These are phyloP conservation scores for Lyophyllum semitale DNA, from an alignment of 768 basidiomycete species.

Conservation along the genomic window DNA sequence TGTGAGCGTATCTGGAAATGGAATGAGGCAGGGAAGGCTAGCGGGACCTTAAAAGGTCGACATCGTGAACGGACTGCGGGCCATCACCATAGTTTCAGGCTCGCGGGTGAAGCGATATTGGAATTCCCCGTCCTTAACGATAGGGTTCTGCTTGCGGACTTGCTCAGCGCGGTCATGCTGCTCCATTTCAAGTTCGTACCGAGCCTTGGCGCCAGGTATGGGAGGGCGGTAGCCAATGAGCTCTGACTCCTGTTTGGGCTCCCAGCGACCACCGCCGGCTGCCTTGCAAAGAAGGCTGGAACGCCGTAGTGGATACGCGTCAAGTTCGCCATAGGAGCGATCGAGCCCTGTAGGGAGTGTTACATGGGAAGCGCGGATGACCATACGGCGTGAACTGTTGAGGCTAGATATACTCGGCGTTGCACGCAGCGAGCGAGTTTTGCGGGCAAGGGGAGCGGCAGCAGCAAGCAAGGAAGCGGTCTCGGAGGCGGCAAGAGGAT, in stretches of 20 bases:
- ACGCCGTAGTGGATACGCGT: constrained; percentile 71
- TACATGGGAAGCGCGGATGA: constrained; percentile 34
- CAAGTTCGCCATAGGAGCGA: constrained; percentile 68
- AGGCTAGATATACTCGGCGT: constrained; percentile 36
- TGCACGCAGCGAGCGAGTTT: constrained; percentile 31
- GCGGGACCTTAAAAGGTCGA: constrained; percentile 57
- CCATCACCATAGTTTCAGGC: constrained; percentile 43
- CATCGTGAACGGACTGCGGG: constrained; percentile 48
- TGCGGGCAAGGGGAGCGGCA: constrained; percentile 28
- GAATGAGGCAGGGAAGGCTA: not conserved
- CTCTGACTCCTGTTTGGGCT: constrained; percentile 56
- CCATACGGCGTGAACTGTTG: constrained; percentile 30
- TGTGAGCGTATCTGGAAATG: not conserved
- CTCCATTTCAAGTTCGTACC: constrained; percentile 72
- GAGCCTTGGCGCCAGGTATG: constrained; percentile 65
- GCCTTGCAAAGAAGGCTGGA: constrained; percentile 74
- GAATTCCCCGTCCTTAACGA: constrained; percentile 67
- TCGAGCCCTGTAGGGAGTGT: constrained; percentile 42
- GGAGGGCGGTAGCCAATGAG: constrained; percentile 55
- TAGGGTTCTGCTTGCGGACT: constrained; percentile 55
- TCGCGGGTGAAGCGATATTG: constrained; percentile 62
- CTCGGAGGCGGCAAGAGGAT: constrained; percentile 23
- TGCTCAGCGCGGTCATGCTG: constrained; percentile 58
- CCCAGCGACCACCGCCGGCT: constrained; percentile 80
- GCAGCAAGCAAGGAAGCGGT: constrained; percentile 22